phyloP scores from a whole-genome alignment of 2,329 filamentous ascomycete species.

The Sporothrix variecibatus region DNA sequence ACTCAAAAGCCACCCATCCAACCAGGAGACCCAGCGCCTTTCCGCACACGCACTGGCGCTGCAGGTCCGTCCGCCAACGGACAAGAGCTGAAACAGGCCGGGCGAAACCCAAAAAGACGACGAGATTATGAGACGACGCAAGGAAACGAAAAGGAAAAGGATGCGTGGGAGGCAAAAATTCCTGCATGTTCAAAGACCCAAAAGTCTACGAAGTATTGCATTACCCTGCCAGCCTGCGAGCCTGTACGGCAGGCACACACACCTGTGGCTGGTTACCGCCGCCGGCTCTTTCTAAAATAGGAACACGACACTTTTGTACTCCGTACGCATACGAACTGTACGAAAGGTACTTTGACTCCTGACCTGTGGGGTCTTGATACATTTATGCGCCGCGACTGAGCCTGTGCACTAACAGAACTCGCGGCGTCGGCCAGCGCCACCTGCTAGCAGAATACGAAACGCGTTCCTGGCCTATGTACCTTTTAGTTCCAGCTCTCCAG shows the following conservation, averaged over 20 bases:
- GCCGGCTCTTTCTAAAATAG: conserved; percentile 9
- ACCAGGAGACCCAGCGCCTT: background rate
- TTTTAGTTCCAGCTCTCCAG: background rate
- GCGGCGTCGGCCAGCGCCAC: background rate
- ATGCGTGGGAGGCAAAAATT: background rate
- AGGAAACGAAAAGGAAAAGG: background rate
- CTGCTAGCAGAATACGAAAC: conserved; percentile 10
- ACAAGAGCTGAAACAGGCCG: background rate
- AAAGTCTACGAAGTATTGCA: background rate
- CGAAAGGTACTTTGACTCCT: background rate
- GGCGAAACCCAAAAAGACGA: background rate
- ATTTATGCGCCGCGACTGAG: background rate
- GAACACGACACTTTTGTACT: background rate
- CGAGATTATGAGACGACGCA: background rate
- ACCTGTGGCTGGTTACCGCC: background rate
- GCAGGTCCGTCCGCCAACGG: conserved; percentile 1
- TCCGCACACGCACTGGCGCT: background rate
- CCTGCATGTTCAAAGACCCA: background rate
- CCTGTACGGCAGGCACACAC: background rate
- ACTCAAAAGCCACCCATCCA: background rate
- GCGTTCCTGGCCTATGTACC: background rate
- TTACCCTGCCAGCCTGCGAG: too few species aligned
- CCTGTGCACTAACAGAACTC: conserved; percentile 14
- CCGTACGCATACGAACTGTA: background rate
- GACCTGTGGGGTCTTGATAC: background rate